phyloP scores from a whole-genome alignment of 2,329 filamentous ascomycete genomes.

The Bisporella sp. region DNA sequence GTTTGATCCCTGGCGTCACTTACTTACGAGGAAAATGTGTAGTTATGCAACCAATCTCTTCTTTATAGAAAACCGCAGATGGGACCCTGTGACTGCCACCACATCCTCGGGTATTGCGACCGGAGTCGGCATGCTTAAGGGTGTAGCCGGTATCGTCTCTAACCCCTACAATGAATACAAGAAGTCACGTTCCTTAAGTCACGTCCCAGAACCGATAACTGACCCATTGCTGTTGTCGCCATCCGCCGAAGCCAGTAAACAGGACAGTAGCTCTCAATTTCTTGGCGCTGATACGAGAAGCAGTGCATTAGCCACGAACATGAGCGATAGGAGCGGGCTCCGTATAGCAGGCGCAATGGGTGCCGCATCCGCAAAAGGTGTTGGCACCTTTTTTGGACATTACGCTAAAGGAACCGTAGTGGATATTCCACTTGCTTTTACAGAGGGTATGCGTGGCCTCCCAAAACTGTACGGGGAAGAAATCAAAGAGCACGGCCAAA shows the following conservation, averaged over 20 bases:
- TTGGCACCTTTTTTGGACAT: slow-evolving; percentile 17
- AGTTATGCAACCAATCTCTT: slow-evolving; percentile 8
- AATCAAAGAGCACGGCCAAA: slow-evolving; percentile 72
- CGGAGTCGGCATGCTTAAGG: neutral
- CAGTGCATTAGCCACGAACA: too few relatives aligned
- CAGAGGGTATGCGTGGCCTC: slow-evolving; percentile 45
- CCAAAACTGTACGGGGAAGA: slow-evolving; percentile 58
- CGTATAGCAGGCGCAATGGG: slow-evolving; percentile 22
- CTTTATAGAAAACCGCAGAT: slow-evolving; percentile 29
- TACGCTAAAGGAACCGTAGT: slow-evolving; percentile 29
- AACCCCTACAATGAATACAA: slow-evolving; percentile 6
- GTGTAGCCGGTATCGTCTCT: slow-evolving; percentile 1
- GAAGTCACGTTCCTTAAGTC: neutral
- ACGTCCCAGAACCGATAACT: too few relatives aligned
- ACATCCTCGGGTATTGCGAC: slow-evolving; percentile 5
- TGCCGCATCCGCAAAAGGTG: neutral
- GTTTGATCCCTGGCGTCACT: neutral
- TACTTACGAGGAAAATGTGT: too few relatives aligned
- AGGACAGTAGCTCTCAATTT: too few relatives aligned
- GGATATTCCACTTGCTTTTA: slow-evolving; percentile 40
- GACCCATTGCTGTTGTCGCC: too few relatives aligned
- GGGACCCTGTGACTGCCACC: slow-evolving; percentile 27
- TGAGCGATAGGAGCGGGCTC: neutral
- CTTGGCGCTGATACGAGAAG: too few relatives aligned
- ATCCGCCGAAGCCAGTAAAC: too few relatives aligned